These are phyloP conservation scores for Talaromyces thailandensis DNA, from an alignment of 495 filamentous ascomycete genomes.

Conservation along the genomic window DNA sequence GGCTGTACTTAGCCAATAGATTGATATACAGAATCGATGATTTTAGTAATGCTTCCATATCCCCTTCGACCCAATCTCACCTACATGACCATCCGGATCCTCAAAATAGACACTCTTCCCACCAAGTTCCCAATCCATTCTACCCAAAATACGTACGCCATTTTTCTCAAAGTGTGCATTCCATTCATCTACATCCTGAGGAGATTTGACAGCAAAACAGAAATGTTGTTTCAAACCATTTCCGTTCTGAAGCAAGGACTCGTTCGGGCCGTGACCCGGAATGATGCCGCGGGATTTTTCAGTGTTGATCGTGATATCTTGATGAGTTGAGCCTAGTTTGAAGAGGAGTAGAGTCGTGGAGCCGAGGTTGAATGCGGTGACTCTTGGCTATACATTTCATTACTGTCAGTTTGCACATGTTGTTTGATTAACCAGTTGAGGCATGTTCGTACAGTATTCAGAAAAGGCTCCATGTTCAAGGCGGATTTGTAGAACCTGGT, in stretches of 20 bases:
- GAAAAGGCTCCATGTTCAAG: neutral
- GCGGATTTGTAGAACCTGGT: neutral
- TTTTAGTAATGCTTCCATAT: constrained; percentile 4
- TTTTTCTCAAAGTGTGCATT: neutral
- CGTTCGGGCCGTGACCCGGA: neutral
- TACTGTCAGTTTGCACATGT: neutral
- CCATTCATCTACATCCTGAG: neutral
- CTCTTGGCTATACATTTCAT: neutral
- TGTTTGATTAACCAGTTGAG: neutral
- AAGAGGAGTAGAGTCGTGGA: constrained; percentile 3
- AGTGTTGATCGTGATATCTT: neutral
- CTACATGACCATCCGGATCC: constrained; percentile 4
- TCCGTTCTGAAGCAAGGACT: neutral
- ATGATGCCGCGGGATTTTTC: neutral
- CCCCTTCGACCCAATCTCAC: neutral
- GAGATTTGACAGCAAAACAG: neutral
- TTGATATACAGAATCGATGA: neutral
- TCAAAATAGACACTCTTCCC: constrained; percentile 4
- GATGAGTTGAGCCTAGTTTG: neutral
- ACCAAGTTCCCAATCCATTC: constrained; percentile 2
- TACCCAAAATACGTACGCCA: neutral
- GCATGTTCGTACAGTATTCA: neutral
- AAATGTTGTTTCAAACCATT: neutral
- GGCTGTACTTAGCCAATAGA: neutral
- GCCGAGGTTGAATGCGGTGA: neutral